Percentiles rank a stretch among this genome's conserved stretches.
These are phyloP conservation scores for Vitis hybrid DNA, from an alignment of 177 flowering plant genomes.

Conservation along the genomic window DNA sequence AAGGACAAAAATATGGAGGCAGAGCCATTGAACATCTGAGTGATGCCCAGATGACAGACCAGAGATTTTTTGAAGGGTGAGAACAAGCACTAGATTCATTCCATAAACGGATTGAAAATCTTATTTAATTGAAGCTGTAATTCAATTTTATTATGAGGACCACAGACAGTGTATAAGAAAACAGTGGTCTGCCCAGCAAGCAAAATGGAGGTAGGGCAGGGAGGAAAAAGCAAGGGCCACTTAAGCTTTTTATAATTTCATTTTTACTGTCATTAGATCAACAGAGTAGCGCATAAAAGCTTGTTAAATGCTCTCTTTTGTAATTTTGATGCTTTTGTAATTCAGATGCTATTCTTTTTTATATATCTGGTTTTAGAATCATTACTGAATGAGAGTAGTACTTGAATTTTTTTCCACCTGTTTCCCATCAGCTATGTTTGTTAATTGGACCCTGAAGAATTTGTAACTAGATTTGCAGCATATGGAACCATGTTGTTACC, in stretches of 20 bases:
- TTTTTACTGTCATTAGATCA: constrained; percentile 7
- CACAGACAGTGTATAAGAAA: constrained; percentile 7
- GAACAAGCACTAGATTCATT: constrained; percentile 5
- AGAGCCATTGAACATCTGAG: constrained; percentile 49
- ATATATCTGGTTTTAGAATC: not conserved
- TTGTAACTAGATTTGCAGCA: no score
- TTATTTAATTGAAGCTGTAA: constrained; percentile 4
- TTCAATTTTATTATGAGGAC: constrained; percentile 4
- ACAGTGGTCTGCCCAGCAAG: constrained; percentile 14
- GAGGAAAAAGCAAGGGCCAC: not conserved
- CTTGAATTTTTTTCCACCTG: no score
- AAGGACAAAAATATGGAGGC: constrained; percentile 55
- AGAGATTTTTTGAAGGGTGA: constrained; percentile 12
- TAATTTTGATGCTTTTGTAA: not conserved
- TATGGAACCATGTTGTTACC: no score
- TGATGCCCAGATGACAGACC: constrained; percentile 5
- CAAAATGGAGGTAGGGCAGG: no score
- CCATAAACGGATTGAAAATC: constrained; percentile 3
- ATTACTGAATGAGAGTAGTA: no score
- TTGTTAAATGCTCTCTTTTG: not conserved
- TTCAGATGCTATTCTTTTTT: constrained; percentile 9
- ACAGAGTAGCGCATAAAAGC: constrained; percentile 1
- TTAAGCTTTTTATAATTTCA: not conserved
- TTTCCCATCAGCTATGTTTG: no score
- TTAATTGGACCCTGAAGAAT: no score